Percentiles rank a stretch among this genome's conserved stretches.
phyloP scores from a whole-genome alignment of 495 filamentous ascomycete genomes.

The Daldinia bambusicola region DNA sequence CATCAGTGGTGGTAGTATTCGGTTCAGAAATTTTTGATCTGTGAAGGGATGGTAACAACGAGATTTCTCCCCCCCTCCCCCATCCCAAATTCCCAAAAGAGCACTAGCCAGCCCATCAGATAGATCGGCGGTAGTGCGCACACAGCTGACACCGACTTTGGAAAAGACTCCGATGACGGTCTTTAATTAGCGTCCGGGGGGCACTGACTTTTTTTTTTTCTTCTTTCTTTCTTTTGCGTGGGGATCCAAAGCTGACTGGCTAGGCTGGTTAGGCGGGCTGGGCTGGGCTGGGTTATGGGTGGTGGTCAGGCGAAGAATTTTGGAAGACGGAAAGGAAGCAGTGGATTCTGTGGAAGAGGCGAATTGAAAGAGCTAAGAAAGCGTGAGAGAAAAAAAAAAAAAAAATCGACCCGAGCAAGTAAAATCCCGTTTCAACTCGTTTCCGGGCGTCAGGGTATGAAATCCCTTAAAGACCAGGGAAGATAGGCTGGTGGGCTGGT shows the following conservation, averaged over 20 bases:
- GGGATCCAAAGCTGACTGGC: slow-evolving; percentile 4
- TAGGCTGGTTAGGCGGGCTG: background rate
- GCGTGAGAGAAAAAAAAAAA: background rate
- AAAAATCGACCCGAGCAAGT: slow-evolving; percentile 2
- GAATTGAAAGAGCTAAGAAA: slow-evolving; percentile 15
- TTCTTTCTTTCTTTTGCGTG: slow-evolving; percentile 20
- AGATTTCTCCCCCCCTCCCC: slow-evolving; percentile 25
- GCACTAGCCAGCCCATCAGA: slow-evolving; percentile 31
- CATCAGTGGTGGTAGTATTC: slow-evolving; percentile 6
- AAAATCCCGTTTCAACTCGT: slow-evolving; percentile 39
- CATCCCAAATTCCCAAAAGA: slow-evolving; percentile 10
- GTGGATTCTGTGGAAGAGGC: slow-evolving; percentile 40
- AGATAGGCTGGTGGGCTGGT: slow-evolving; percentile 13
- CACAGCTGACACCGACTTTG: slow-evolving; percentile 39
- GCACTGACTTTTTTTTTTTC: background rate
- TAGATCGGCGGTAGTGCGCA: slow-evolving; percentile 37
- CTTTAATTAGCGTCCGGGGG: slow-evolving; percentile 45
- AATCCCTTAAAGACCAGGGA: slow-evolving; percentile 35
- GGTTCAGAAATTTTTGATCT: slow-evolving; percentile 36
- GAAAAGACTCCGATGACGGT: slow-evolving; percentile 46
- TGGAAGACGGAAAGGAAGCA: slow-evolving; percentile 39
- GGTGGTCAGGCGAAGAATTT: slow-evolving; percentile 21
- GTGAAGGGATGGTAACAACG: slow-evolving; percentile 41
- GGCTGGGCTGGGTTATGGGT: background rate
- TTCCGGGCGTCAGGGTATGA: slow-evolving; percentile 37